Evolutionary conservation across 352 stramenopile species (phyloP), one percentile per base, ranked within the genome.

Genomic region (Phytophthora hybrid): DNA sequence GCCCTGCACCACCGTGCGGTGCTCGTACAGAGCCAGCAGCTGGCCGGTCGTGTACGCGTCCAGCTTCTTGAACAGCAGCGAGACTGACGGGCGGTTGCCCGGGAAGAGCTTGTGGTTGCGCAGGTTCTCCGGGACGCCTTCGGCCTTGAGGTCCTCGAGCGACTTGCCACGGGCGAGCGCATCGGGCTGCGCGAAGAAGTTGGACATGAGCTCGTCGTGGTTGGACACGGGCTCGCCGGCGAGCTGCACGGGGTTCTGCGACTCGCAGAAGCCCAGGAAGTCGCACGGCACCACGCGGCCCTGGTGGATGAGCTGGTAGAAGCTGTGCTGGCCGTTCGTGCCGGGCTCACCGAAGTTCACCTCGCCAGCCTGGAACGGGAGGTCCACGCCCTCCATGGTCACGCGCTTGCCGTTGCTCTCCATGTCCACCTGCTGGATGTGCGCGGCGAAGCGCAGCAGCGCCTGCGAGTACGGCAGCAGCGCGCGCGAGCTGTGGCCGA

Each of bases 261-360:
- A 98, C 80, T 99, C 86, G 71, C 96, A 95, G 78, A 99, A 99
- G 37, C 97, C 98, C 69, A 99, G 98, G 80, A 99, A 99, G 77
- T 99, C 98, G 69, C 92, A 96, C 39, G 98, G 98, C 55, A 99
- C 98, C 23, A 98, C 91, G 52, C 95, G 90, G 63, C 97, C 97
- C 83, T 99, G 98, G 91, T 99, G 98, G 71, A 99, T 98, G 47
- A 99, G 88, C 90, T 99, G 98, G 83, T 99, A 99, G 83, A 99
- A 99, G 59, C 81, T 94, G 91, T 99, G 98, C 85, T 99, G 97
- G 23, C 97, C 97, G 83, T 99, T 99, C 58, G 96, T 99, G 55
- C 98, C 98, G 13, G 97, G 94, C 82, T 99, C 98, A 54, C 98
- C 98, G 79, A 99, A 99, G 84, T 99, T 97, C 73, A 99, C 85